Percentiles rank a stretch among this genome's conserved stretches.
phyloP scores from a whole-genome alignment of 1,284 basidiomycete species.

The Leucoagaricus sp. region DNA sequence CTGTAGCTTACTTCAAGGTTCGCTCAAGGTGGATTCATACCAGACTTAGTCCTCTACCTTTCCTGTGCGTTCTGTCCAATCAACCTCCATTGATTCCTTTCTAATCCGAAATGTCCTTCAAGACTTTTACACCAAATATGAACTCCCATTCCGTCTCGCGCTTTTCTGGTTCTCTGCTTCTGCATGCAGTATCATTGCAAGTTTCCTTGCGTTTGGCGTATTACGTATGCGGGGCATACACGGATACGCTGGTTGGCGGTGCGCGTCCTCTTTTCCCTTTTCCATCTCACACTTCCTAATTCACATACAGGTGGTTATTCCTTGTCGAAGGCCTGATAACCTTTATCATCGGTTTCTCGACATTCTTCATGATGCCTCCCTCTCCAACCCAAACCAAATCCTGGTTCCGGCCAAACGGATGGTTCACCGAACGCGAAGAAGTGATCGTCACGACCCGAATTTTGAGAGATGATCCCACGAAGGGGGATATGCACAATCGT shows the following conservation, averaged over 20 bases:
- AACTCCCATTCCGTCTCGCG: slow-evolving; percentile 67
- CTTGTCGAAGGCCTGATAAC: slow-evolving; percentile 54
- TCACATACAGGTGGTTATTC: slow-evolving; percentile 40
- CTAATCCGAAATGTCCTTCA: background rate
- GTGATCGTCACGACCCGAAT: slow-evolving; percentile 58
- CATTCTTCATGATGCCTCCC: slow-evolving; percentile 72
- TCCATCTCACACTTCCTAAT: background rate
- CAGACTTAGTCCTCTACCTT: slow-evolving; percentile 66
- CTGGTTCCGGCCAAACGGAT: slow-evolving; percentile 69
- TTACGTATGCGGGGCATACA: slow-evolving; percentile 58
- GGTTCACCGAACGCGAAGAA: slow-evolving; percentile 64
- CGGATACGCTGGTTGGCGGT: slow-evolving; percentile 63
- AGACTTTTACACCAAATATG: slow-evolving; percentile 69
- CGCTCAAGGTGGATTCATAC: slow-evolving; percentile 64
- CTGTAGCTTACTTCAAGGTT: slow-evolving; percentile 35
- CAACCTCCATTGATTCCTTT: background rate
- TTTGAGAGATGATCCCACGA: slow-evolving; percentile 71
- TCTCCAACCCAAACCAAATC: slow-evolving; percentile 68
- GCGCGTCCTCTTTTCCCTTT: slow-evolving; percentile 17
- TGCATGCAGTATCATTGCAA: slow-evolving; percentile 51
- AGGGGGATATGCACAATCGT: slow-evolving; percentile 81
- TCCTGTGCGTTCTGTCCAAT: slow-evolving; percentile 44
- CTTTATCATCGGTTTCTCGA: slow-evolving; percentile 54
- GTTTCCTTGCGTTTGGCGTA: slow-evolving; percentile 67
- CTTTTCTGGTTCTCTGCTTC: slow-evolving; percentile 70